Conservation (phyloP, 306 rosid genomes). For the Boehmeria nivea region DNA sequence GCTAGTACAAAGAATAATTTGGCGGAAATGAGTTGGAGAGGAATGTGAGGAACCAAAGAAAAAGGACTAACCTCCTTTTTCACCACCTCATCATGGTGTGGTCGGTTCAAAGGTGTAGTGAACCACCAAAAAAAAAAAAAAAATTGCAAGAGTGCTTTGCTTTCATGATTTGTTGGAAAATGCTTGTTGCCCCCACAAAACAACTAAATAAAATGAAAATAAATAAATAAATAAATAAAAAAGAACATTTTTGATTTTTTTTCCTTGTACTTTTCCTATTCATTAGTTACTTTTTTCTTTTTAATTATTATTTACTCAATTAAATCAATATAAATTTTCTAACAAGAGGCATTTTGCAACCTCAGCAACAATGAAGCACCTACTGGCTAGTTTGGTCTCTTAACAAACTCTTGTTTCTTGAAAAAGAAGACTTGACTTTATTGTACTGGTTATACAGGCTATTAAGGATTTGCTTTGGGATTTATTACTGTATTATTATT, state of each 20-base stretch:
- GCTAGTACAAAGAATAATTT: too few species aligned
- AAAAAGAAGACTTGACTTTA: constrained; percentile 36
- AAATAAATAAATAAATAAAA: constrained; percentile 14
- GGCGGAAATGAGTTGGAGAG: constrained; percentile 31
- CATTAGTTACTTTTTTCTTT: constrained; percentile 5
- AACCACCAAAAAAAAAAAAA: constrained; percentile 37
- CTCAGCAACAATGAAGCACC: constrained; percentile 21
- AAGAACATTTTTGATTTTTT: constrained; percentile 5
- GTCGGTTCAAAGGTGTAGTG: constrained; percentile 43
- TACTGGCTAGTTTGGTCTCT: constrained; percentile 25
- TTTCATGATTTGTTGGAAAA: constrained; percentile 59
- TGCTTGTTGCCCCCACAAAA: constrained; percentile 40
- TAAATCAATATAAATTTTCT: background rate
- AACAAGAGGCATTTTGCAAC: constrained; percentile 18
- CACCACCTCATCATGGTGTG: constrained; percentile 41
- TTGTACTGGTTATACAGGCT: constrained; percentile 10
- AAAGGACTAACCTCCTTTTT: constrained; percentile 6
- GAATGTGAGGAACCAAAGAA: constrained; percentile 30
- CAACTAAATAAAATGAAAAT: background rate
- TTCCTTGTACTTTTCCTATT: constrained; percentile 10
- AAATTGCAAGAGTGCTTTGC: constrained; percentile 54
- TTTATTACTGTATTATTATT: constrained; percentile 12
- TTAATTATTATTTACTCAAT: background rate
- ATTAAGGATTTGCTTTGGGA: constrained; percentile 16
- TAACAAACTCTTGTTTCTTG: constrained; percentile 38